These are phyloP conservation scores for Trichothecium sympodiale DNA, from an alignment of 2,329 filamentous ascomycete species.

Conservation along the genomic window DNA sequence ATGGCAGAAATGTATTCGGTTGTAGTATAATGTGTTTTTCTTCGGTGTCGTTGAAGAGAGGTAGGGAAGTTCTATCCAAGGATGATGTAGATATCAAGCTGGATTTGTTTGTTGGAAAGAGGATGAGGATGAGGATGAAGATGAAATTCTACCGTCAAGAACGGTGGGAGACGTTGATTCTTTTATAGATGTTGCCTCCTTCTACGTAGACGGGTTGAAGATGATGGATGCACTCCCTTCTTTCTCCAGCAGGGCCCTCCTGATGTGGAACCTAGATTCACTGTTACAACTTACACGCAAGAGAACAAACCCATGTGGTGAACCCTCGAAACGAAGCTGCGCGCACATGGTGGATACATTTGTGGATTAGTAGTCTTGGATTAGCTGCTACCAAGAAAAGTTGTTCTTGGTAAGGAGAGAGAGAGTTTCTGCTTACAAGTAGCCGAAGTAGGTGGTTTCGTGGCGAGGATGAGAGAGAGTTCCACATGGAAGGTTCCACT, in stretches of 20 bases:
- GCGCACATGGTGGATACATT: too few species aligned
- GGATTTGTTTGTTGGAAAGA: slow-evolving; percentile 1
- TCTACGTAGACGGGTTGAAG: not conserved
- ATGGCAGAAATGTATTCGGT: not conserved
- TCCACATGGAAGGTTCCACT: too few species aligned
- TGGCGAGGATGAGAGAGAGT: too few species aligned
- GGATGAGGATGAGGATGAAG: not conserved
- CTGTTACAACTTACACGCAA: too few species aligned
- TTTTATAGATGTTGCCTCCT: slow-evolving; percentile 18
- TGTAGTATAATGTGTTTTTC: not conserved
- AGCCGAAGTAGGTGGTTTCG: too few species aligned
- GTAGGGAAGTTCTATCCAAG: not conserved
- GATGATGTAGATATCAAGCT: slow-evolving; percentile 1
- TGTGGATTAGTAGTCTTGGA: too few species aligned
- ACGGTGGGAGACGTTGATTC: slow-evolving; percentile 21
- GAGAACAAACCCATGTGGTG: too few species aligned
- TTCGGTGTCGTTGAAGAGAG: not conserved
- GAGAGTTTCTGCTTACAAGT: too few species aligned
- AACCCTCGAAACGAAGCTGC: too few species aligned
- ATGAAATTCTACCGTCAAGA: slow-evolving; percentile 23
- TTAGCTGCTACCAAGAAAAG: too few species aligned
- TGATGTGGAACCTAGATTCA: too few species aligned
- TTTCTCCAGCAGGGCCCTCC: not conserved
- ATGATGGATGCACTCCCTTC: slow-evolving; percentile 3
- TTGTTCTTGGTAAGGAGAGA: too few species aligned